A percentile compares a stretch with the other conserved stretches of the same genome.
These are phyloP conservation scores for Gilbertella persicaria DNA, from an alignment of 371 early-diverging fungal species.

Conservation along the genomic window DNA sequence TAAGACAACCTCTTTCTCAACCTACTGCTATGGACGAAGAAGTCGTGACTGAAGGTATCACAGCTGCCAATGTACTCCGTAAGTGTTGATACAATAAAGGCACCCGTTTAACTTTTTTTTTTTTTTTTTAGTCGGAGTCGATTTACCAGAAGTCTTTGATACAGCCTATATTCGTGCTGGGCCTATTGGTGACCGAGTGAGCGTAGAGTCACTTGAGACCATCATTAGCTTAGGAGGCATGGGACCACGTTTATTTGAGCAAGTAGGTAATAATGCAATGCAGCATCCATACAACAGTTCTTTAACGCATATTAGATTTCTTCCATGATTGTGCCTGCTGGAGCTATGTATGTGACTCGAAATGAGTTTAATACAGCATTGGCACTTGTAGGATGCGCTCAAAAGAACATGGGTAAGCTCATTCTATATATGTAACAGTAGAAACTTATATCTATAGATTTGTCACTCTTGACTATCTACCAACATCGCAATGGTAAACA, in stretches of 20 bases:
- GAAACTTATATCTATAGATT: constrained; percentile 13
- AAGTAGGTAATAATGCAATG: constrained; percentile 41
- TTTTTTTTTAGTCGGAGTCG: constrained; percentile 50
- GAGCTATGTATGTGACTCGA: constrained; percentile 56
- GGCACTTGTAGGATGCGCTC: constrained; percentile 74
- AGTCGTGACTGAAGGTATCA: constrained; percentile 20
- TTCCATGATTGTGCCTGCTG: constrained; percentile 49
- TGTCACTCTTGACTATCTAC: constrained; percentile 23
- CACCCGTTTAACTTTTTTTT: neutral
- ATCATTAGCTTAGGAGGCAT: constrained; percentile 55
- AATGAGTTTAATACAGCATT: constrained; percentile 74
- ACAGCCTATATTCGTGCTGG: constrained; percentile 58
- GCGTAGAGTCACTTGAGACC: constrained; percentile 51
- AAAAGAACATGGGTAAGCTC: constrained; percentile 73
- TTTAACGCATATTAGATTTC: constrained; percentile 35
- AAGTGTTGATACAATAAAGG: neutral
- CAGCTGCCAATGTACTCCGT: constrained; percentile 31
- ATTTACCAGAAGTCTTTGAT: constrained; percentile 59
- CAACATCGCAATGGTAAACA: constrained; percentile 29
- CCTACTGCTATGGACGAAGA: constrained; percentile 15
- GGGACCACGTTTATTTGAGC: constrained; percentile 50
- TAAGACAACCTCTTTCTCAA: constrained; percentile 19
- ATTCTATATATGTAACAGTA: neutral
- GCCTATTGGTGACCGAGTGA: constrained; percentile 52
- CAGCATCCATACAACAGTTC: neutral